Evolutionary conservation across 257 asterid genomes (phyloP), one percentile per base, ranked within the genome.

Genomic region (Fraxinus americana): DNA sequence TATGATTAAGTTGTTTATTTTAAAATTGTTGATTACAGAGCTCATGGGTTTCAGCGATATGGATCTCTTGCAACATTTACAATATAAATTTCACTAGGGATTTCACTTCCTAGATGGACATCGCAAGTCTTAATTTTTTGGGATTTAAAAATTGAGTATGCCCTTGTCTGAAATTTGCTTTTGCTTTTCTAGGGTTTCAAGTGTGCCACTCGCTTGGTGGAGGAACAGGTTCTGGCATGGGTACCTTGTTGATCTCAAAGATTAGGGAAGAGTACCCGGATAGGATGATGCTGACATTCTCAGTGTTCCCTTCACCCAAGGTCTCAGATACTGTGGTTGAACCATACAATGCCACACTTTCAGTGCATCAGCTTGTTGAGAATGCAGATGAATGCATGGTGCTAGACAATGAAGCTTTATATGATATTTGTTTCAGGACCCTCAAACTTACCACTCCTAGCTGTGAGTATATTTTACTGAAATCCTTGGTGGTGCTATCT

Each of bases 281-380:
- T 61, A 61, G 68, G 34, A 61, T 61, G 68, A 61, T 61, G 68
- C 30, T 61, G 68, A 61, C 68, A 2, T 61, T 61, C 68, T 61
- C 68, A 21, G 68, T 61, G 68, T 61, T 61, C 68, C 68, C 68
- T 61, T 61, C 68, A 25, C 68, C 68, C 34, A 61, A 61, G 68
- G 68, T 61, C 6, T 61, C 68, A 61, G 68, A 61, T 61, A 61
- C 68, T 9, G 68, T 61, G 19, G 68, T 61, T 10, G 68, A 61
- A 19, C 68, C 68, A 23, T 61, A 61, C 68, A 61, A 61, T 61
- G 34, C 68, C 34, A 61, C 68, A 61, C 68, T 61, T 23, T 61
- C 68, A 61, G 68, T 61, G 68, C 68, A 61, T 61, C 68, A 61
- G 68, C 68, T 61, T 61, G 68, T 61, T 61, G 68, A 61, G 68